Evolutionary conservation across 331 rosid species (phyloP), one percentile per base, ranked within the genome.

Genomic region (Cucumis variabilis): DNA sequence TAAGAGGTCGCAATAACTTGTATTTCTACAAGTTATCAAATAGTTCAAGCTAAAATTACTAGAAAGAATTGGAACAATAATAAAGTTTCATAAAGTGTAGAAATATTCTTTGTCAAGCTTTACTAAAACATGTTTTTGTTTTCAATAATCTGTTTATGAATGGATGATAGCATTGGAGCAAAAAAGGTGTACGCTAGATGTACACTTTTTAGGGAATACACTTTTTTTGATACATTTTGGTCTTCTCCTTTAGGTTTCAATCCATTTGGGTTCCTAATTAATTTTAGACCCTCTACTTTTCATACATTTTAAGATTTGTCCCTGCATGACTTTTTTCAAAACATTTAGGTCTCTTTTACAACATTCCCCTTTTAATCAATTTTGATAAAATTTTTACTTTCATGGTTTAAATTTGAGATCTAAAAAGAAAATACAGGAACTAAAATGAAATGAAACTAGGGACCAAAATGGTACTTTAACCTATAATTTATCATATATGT

Each of bases 91-190:
- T 50, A 77, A 77, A 77, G 83, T 13, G 23, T 77, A 46, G 37
- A 23, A 50, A 91, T 89, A 90, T 89, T 65, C 88, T 84, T 15
- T 93, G 90, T 85, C 91, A 16, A 90, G 89, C 89, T 82, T 90
- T 44, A 51, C 55, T 62, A 19, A 11, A 82, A 77, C 76, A 50
- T 77, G 65, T 77, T 48, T 48, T 55, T 15, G 8, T 21, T 58
- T 70, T 84, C 0, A 53, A 53, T 51, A 79, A 79, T 79, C 46
- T 79, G 67, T 17, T 71, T 82, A 50, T 80, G 33, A 76, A 89
- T 90, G 91, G 89, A 63, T 91, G 91, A 90, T 93, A 95, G 99
- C 91, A 96, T 96, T 50, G 99, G 99, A 89, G 99, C 98, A 91
- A 94, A 92, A 88, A 96, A 92, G 91, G 97, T 96, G 92, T 91